phyloP scores from a whole-genome alignment of 352 stramenopile genomes.

The Blastocystis sp. region DNA sequence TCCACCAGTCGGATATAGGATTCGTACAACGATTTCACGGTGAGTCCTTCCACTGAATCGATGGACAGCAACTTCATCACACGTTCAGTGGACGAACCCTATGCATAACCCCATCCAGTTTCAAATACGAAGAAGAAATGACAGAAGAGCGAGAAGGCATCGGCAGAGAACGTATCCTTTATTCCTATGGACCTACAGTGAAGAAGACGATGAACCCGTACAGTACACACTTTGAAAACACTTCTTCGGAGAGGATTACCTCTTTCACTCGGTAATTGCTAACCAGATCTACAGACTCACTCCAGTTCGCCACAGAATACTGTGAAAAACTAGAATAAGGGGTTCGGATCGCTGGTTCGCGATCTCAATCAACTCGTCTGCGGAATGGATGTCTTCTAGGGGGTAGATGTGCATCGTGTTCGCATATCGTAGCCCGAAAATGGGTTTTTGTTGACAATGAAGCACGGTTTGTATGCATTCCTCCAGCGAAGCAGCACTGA shows the following conservation, averaged over 20 bases:
- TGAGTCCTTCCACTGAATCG: background rate
- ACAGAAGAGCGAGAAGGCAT: background rate
- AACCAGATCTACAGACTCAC: constrained; percentile 19
- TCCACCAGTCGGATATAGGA: background rate
- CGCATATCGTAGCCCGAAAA: constrained; percentile 29
- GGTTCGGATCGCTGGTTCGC: background rate
- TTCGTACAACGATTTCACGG: constrained; percentile 8
- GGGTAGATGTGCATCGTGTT: constrained; percentile 20
- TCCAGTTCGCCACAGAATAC: background rate
- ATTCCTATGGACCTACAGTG: constrained; percentile 38
- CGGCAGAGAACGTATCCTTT: background rate
- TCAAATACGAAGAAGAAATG: background rate
- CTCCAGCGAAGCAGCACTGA: constrained; percentile 49
- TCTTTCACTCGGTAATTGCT: constrained; percentile 58
- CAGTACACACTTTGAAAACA: too few species aligned
- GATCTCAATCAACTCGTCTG: background rate
- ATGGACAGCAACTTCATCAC: constrained; percentile 8
- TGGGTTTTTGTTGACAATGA: constrained; percentile 34
- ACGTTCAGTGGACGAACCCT: background rate
- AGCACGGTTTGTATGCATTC: constrained; percentile 21
- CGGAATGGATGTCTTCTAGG: constrained; percentile 20
- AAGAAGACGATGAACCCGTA: too few species aligned
- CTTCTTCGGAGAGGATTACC: background rate
- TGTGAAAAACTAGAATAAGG: constrained; percentile 54
- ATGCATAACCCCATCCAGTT: background rate